These are phyloP conservation scores for Primulina tabacum DNA, from an alignment of 257 asterid genomes.

Conservation along the genomic window DNA sequence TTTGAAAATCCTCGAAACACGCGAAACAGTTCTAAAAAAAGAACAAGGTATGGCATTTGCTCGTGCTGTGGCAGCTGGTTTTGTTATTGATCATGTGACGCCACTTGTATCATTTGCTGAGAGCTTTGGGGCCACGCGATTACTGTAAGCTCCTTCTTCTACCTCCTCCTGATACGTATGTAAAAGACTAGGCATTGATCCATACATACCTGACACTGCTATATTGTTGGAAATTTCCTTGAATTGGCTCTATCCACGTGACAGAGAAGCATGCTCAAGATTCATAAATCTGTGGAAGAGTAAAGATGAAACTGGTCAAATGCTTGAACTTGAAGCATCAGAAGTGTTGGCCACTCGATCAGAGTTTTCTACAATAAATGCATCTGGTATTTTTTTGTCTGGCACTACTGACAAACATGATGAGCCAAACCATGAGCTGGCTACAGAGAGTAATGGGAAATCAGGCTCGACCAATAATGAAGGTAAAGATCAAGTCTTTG, in stretches of 20 bases:
- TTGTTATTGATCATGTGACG: constrained; percentile 64
- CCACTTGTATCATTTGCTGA: constrained; percentile 77
- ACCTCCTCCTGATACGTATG: constrained; percentile 15
- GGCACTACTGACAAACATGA: constrained; percentile 44
- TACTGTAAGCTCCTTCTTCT: constrained; percentile 49
- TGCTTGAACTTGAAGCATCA: constrained; percentile 85
- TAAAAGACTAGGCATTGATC: constrained; percentile 1
- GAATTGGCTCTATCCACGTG: constrained; percentile 19
- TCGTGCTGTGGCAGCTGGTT: constrained; percentile 97
- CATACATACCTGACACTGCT: constrained; percentile 1
- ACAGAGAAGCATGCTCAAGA: constrained; percentile 89
- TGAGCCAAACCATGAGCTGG: constrained; percentile 44
- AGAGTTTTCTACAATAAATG: constrained; percentile 51
- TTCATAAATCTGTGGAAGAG: constrained; percentile 78
- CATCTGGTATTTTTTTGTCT: constrained; percentile 64
- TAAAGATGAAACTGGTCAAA: constrained; percentile 89
- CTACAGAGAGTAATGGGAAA: constrained; percentile 48
- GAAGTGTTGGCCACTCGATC: constrained; percentile 50
- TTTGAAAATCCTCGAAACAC: constrained; percentile 81
- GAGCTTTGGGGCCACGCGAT: constrained; percentile 86
- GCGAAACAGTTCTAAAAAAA: constrained; percentile 67
- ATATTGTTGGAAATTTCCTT: constrained; percentile 12
- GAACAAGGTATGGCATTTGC: constrained; percentile 99
- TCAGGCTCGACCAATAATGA: constrained; percentile 32
- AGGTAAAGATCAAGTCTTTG: constrained; percentile 42